Evolutionary conservation across 805 yeast genomes (phyloP), one percentile per base, ranked within the genome.

Genomic region (Candida nemodendra): DNA sequence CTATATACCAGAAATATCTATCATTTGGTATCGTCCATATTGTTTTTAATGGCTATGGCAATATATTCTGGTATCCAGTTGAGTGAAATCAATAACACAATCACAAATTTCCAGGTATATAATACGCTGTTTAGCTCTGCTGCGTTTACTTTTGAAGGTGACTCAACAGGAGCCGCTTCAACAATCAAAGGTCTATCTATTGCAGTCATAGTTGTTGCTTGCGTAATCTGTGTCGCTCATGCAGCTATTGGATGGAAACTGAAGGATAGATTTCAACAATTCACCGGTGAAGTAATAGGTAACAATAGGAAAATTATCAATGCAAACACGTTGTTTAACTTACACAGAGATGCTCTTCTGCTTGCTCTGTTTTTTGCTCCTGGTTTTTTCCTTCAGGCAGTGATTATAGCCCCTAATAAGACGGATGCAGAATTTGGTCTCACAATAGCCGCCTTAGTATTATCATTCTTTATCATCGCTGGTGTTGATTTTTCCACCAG

Each of bases 41-140:
- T 55, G 9, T 70, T 69, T 41, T 62, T 69, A 38, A 59, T 57
- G 4, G 64, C 66, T 27, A 68, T 70, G 74, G 56, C 67, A 37
- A 50, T 69, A 4, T 70, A 69, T 46, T 62, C 72, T 1, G 74
- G 74, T 4, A 61, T 69, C 27, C 74, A 70, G 42, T 68, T 57
- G 41, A 42, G 53, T 29, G 75, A 69, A 52, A 47, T 69, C 25
- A 39, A 48, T 4, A 34, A 42, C 4, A 42, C 56, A 4, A 51
- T 68, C n/a, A 39, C 47, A 6, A 38, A 39, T 31, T 37, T 47
- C 13, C 24, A 29, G 5, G 19, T 41, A 7, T 47, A 47, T 28
- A 35, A 30, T 15, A 23, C 37, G n/a, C 18, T 47, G 14, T 47
- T 47, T 17, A 36, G 23, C 5, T 23, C 40, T 4, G 37, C 42